Conservation (phyloP, 1,139 yeast genomes). For the Scheffersomyces illinoinensis region DNA sequence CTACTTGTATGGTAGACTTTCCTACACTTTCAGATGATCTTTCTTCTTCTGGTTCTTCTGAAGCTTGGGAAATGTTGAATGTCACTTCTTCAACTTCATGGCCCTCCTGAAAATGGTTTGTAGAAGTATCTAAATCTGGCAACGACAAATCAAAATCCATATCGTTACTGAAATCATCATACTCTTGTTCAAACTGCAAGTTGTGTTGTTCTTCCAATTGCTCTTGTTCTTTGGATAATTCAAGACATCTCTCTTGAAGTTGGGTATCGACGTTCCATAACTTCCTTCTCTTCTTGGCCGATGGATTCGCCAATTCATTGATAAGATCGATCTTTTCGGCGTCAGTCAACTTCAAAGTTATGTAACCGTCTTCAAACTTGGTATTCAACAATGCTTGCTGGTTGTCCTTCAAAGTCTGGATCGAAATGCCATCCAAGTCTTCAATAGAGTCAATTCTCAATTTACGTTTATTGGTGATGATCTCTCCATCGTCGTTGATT, state of each 20-base stretch:
- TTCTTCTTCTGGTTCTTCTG: constrained; percentile 12
- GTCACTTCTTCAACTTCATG: constrained; percentile 10
- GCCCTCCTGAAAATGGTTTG: constrained; percentile 12
- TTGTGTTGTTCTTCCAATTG: constrained; percentile 19
- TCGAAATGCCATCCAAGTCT: constrained; percentile 39
- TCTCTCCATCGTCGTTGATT: constrained; percentile 38
- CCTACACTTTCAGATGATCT: constrained; percentile 23
- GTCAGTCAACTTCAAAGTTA: constrained; percentile 30
- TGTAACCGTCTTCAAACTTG: constrained; percentile 13
- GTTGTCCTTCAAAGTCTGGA: constrained; percentile 32
- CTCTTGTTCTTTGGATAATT: constrained; percentile 29
- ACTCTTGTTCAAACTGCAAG: constrained; percentile 22
- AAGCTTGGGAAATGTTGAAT: constrained; percentile 4
- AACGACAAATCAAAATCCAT: constrained; percentile 43
- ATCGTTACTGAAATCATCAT: constrained; percentile 21
- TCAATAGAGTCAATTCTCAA: constrained; percentile 35
- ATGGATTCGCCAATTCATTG: constrained; percentile 35
- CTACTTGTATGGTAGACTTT: constrained; percentile 57
- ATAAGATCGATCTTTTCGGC: constrained; percentile 37
- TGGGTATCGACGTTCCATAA: constrained; percentile 21
- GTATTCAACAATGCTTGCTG: constrained; percentile 25
- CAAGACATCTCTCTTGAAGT: constrained; percentile 31
- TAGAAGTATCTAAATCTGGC: constrained; percentile 33
- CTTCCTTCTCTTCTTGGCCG: constrained; percentile 21
- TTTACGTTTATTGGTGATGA: constrained; percentile 42